Percentiles rank a stretch among this genome's conserved stretches.
phyloP scores from a whole-genome alignment of 805 yeast species.

The Suhomyces sp. region DNA sequence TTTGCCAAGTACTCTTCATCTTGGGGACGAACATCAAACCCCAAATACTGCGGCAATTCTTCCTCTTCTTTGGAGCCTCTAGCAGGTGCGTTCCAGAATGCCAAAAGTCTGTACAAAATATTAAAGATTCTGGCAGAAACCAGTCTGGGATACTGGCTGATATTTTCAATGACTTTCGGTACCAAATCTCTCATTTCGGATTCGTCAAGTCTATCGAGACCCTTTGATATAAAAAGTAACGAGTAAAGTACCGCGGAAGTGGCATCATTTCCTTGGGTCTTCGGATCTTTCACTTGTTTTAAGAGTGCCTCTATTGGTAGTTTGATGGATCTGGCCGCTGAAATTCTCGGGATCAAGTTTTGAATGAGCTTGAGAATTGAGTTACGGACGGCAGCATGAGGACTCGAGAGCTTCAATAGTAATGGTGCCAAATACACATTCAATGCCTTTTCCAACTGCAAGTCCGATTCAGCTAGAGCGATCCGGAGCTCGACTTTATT shows the following conservation, averaged over 20 bases:
- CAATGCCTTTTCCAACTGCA: constrained; percentile 59
- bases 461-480: constrained; percentile 69
- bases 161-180: constrained; percentile 47
- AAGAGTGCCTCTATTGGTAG: constrained; percentile 65
- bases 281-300: constrained; percentile 59
- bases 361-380: constrained; percentile 66
- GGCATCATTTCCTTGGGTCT: constrained; percentile 38
- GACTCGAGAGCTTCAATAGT: constrained; percentile 72
- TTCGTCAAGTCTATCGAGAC: constrained; percentile 51
- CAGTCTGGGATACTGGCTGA: constrained; percentile 33
- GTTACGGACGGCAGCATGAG: constrained; percentile 59
- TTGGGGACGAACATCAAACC: constrained; percentile 28
- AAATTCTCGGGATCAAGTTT: constrained; percentile 64
- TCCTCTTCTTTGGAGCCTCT: constrained; percentile 44
- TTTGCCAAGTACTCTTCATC: constrained; percentile 47
- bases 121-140: constrained; percentile 60
- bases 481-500: constrained; percentile 79
- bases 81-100: constrained; percentile 47
- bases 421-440: constrained; percentile 71
- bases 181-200: constrained; percentile 40
- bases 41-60: constrained; percentile 28
- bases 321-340: constrained; percentile 49
- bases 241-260: constrained; percentile 58
- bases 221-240: constrained; percentile 64
- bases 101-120: constrained; percentile 54